Evolutionary conservation across 2,329 filamentous ascomycete genomes (phyloP).

Genomic region (Fusarium ramigenum): DNA sequence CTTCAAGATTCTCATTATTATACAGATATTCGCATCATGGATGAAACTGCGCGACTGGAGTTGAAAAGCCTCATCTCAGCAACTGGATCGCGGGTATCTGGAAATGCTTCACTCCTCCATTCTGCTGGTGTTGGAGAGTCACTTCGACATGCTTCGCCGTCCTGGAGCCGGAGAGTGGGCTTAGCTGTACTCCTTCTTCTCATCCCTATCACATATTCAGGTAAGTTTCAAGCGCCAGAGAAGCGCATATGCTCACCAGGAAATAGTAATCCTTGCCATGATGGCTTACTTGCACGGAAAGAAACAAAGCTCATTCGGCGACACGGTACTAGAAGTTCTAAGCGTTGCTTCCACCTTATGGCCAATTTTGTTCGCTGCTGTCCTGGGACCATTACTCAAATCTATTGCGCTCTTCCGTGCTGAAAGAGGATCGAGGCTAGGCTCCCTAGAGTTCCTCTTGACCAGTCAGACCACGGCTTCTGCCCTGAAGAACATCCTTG

Average conservation of each 20-base stretch:
- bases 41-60: neutral
- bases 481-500: neutral
- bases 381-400: neutral
- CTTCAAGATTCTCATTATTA: neutral
- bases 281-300: neutral
- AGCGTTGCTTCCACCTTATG: constrained; percentile 4
- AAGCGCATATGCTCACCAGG: neutral
- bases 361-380: constrained; percentile 13
- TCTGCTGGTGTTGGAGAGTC: neutral
- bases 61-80: neutral
- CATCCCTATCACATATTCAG: neutral
- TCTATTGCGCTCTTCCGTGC: neutral
- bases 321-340: neutral
- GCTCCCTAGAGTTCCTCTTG: neutral
- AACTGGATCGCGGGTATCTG: neutral
- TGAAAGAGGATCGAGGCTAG: neutral
- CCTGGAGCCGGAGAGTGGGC: neutral
- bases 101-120: neutral
- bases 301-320: neutral
- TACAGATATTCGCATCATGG: neutral
- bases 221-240: neutral
- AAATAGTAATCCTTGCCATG: neutral
- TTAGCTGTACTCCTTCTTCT: neutral
- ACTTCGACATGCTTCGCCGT: neutral
- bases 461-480: neutral